These are phyloP conservation scores for Penicillium sp. DNA, from an alignment of 2,329 filamentous ascomycete species.

Conservation along the genomic window DNA sequence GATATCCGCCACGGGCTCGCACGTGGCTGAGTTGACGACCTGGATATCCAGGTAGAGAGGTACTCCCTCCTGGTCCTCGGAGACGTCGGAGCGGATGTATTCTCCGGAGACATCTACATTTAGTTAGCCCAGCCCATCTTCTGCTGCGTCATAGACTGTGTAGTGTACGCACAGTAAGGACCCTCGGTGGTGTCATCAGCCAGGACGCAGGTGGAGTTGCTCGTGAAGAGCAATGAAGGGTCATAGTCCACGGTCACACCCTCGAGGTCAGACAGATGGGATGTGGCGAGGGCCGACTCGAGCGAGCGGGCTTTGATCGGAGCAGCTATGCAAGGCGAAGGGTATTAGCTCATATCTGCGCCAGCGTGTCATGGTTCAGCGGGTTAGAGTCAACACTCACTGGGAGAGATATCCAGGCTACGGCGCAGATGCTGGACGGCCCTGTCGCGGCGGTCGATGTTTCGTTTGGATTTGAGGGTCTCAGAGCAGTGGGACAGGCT, in stretches of 20 bases:
- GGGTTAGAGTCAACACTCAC: not conserved
- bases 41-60: constrained; percentile 50
- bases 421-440: not conserved
- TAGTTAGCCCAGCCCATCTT: not conserved
- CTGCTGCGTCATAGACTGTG: not conserved
- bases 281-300: not conserved
- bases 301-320: not conserved
- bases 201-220: not conserved
- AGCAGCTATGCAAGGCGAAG: not conserved
- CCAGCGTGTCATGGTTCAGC: too few relatives aligned
- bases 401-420: not conserved
- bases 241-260: not conserved
- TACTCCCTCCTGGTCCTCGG: constrained; percentile 37
- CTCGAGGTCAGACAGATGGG: not conserved
- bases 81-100: not conserved
- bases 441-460: not conserved
- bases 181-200: not conserved
- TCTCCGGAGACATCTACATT: not conserved
- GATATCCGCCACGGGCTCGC: constrained; percentile 44
- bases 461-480: not conserved
- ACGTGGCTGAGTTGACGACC: constrained; percentile 46
- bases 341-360: not conserved
- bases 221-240: not conserved
- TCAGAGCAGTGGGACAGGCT: not conserved
- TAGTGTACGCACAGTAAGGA: not conserved